Evolutionary conservation across 31 red algal genomes (phyloP).

Genomic region (Asparagopsis taxiformis): DNA sequence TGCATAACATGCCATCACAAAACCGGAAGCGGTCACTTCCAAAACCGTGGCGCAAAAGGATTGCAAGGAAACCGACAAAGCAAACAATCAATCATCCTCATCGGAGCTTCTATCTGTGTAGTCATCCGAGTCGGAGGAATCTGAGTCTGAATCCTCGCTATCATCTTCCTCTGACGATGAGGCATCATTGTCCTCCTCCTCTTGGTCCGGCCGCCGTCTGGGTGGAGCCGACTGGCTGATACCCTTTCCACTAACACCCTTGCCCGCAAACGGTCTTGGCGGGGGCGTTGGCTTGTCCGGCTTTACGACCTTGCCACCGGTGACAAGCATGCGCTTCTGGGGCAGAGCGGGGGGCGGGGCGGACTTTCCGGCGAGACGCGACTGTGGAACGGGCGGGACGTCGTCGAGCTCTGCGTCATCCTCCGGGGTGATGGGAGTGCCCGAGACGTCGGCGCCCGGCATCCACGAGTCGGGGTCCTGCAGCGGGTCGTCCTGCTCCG

Average conservation of each 20-base stretch:
- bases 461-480: neutral
- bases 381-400: neutral
- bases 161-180: neutral
- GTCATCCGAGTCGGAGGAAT: neutral
- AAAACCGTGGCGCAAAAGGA: too few relatives aligned
- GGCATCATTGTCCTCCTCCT: neutral
- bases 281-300: neutral
- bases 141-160: neutral
- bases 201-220: neutral
- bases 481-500: neutral
- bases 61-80: too few relatives aligned
- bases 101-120: neutral
- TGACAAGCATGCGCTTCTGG: neutral
- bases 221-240: neutral
- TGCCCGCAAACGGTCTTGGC: neutral
- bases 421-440: neutral
- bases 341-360: neutral
- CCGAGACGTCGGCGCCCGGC: neutral
- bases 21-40: too few relatives aligned
- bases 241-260: neutral
- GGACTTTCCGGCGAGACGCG: neutral
- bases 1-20: too few relatives aligned
- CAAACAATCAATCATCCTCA: too few relatives aligned
- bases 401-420: neutral
- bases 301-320: neutral